phyloP scores from a whole-genome alignment of 2,329 filamentous ascomycete genomes.

The Ascochyta viciae-villosae region DNA sequence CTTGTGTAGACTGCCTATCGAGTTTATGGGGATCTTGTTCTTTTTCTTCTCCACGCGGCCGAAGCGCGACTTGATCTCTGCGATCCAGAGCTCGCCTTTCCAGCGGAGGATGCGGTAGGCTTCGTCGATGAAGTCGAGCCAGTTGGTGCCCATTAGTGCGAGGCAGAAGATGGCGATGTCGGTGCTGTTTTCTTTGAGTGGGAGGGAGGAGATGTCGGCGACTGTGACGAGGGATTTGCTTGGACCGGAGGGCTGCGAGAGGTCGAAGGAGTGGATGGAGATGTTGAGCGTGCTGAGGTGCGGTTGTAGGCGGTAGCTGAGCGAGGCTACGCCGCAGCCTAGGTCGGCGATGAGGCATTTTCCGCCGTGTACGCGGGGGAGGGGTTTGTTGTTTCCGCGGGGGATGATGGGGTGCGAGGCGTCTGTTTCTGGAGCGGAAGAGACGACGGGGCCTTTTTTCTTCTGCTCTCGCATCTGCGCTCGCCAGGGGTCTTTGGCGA shows the following conservation, averaged over 20 bases:
- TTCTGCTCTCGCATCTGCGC: conserved; percentile 50
- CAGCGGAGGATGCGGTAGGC: conserved; percentile 89
- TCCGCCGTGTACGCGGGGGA: conserved; percentile 73
- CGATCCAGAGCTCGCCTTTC: conserved; percentile 96
- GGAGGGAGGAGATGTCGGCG: conserved; percentile 87
- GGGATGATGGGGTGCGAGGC: conserved; percentile 15
- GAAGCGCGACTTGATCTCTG: conserved; percentile 95
- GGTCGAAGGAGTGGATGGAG: conserved; percentile 82
- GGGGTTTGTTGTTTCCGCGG: conserved; percentile 51
- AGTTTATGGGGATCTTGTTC: conserved; percentile 63
- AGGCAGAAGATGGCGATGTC: conserved; percentile 95
- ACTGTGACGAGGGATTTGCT: conserved; percentile 79
- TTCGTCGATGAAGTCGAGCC: conserved; percentile 95
- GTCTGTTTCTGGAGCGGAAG: conserved; percentile 17
- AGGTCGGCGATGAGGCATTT: conserved; percentile 85
- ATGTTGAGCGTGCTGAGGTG: conserved; percentile 73
- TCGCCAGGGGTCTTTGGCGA: conserved; percentile 42
- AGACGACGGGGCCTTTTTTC: conserved; percentile 32
- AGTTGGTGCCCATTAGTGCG: conserved; percentile 98
- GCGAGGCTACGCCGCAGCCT: conserved; percentile 88
- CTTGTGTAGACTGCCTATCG: conserved; percentile 63
- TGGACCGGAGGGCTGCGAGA: conserved; percentile 77
- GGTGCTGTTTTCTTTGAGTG: conserved; percentile 74
- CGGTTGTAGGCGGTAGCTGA: conserved; percentile 72
- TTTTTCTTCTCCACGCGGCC: conserved; percentile 63